These are phyloP conservation scores for Ustilago trichophora DNA, from an alignment of 1,284 basidiomycete genomes.

Conservation along the genomic window DNA sequence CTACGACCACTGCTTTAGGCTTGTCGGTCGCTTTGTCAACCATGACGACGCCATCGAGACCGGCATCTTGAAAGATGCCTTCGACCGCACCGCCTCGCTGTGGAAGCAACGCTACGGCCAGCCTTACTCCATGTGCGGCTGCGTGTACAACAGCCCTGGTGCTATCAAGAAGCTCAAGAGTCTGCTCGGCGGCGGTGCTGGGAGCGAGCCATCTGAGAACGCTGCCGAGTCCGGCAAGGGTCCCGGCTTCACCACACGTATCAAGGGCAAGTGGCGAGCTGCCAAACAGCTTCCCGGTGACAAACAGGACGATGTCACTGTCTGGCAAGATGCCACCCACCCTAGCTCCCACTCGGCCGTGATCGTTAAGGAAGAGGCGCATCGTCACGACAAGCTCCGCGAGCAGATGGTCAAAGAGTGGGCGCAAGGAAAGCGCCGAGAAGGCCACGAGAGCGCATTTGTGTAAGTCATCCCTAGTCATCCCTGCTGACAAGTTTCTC, in stretches of 20 bases:
- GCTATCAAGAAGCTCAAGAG: conserved; percentile 34
- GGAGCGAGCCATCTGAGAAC: not conserved
- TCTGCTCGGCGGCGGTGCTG: conserved; percentile 15
- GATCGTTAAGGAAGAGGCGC: conserved; percentile 32
- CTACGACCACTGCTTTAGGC: conserved; percentile 29
- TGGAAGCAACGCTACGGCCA: conserved; percentile 47
- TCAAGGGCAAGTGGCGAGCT: conserved; percentile 42
- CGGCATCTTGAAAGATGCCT: conserved; percentile 43
- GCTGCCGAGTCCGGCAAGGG: not conserved
- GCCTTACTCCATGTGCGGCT: conserved; percentile 55
- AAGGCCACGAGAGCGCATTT: conserved; percentile 43
- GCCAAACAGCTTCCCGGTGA: conserved; percentile 37
- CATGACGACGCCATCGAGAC: conserved; percentile 57
- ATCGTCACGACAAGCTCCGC: conserved; percentile 30
- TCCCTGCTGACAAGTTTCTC: no score
- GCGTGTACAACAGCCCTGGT: conserved; percentile 38
- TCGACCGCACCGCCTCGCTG: conserved; percentile 44
- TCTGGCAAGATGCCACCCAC: conserved; percentile 43
- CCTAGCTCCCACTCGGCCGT: conserved; percentile 45
- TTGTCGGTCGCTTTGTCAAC: conserved; percentile 55
- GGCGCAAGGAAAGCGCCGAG: conserved; percentile 39
- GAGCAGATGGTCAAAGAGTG: conserved; percentile 33
- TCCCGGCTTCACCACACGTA: conserved; percentile 17
- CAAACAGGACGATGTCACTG: conserved; percentile 9
- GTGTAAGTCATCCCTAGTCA: conserved; percentile 38